phyloP scores from a whole-genome alignment of 2,329 filamentous ascomycete genomes.

The Bisporella sp. region DNA sequence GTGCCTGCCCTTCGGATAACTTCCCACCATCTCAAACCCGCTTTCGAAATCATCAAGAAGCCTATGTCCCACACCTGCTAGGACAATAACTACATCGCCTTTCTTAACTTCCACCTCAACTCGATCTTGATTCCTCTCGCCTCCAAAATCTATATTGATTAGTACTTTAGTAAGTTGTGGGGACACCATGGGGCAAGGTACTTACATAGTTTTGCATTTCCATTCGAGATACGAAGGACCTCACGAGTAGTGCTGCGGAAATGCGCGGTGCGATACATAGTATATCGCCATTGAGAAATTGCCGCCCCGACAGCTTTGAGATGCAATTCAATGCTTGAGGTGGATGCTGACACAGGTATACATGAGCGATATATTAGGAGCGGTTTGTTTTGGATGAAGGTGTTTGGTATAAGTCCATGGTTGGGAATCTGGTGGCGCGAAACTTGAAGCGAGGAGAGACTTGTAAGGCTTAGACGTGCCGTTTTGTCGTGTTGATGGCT shows the following conservation, averaged over 20 bases:
- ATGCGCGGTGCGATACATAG: constrained; percentile 60
- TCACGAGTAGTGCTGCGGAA: constrained; percentile 64
- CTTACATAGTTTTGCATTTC: constrained; percentile 49
- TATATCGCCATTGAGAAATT: constrained; percentile 58
- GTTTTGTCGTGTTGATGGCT: not conserved
- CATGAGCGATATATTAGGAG: constrained; percentile 59
- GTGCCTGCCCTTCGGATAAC: constrained; percentile 46
- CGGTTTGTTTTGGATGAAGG: constrained; percentile 48
- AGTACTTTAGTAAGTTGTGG: no score
- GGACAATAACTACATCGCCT: constrained; percentile 59
- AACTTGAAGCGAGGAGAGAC: constrained; percentile 45
- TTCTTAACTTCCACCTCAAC: constrained; percentile 48
- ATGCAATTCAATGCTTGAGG: constrained; percentile 48
- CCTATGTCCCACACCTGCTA: constrained; percentile 59
- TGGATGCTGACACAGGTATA: constrained; percentile 38
- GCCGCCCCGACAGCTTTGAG: constrained; percentile 47
- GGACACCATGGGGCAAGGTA: not conserved
- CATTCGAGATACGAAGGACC: constrained; percentile 52
- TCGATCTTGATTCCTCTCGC: constrained; percentile 49
- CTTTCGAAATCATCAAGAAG: constrained; percentile 48
- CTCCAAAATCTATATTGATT: constrained; percentile 43
- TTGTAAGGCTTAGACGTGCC: constrained; percentile 17
- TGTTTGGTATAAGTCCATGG: constrained; percentile 54
- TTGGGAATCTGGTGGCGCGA: constrained; percentile 52
- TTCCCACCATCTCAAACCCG: constrained; percentile 60